Conservation (phyloP, 352 stramenopile genomes). For the Phytophthora litchii region DNA sequence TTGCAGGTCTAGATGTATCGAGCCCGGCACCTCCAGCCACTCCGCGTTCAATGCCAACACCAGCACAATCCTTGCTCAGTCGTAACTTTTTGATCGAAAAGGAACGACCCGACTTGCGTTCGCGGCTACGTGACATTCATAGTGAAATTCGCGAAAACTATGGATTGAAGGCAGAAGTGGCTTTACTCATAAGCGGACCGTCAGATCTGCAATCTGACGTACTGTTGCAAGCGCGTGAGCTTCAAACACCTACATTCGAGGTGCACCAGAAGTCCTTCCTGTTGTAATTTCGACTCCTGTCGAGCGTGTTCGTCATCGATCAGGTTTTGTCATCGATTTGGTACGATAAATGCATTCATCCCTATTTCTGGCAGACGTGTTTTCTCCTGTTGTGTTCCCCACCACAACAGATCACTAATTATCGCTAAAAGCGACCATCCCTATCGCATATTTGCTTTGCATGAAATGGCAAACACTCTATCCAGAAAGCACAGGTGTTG, state of each 20-base stretch:
- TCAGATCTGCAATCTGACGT: conserved; percentile 42
- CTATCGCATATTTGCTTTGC: too few relatives aligned
- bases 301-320: too few relatives aligned
- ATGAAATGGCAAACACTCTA: too few relatives aligned
- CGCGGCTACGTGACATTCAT: conserved; percentile 40
- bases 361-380: too few relatives aligned
- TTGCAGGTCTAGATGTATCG: conserved; percentile 34
- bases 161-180: conserved; percentile 45
- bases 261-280: conserved; percentile 60
- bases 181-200: conserved; percentile 54
- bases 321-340: too few relatives aligned
- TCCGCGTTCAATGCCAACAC: conserved; percentile 37
- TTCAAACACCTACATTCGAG: conserved; percentile 41
- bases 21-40: conserved; percentile 43
- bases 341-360: too few relatives aligned
- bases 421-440: too few relatives aligned
- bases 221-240: conserved; percentile 29
- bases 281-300: conserved; percentile 21
- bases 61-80: conserved; percentile 35
- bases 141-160: conserved; percentile 59
- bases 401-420: too few relatives aligned
- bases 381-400: too few relatives aligned
- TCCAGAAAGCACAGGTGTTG: too few relatives aligned
- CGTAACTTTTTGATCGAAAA: conserved; percentile 45
- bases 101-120: conserved; percentile 45